phyloP scores from a whole-genome alignment of 345 rosid genomes.

The Mallotus nudiflorus region DNA sequence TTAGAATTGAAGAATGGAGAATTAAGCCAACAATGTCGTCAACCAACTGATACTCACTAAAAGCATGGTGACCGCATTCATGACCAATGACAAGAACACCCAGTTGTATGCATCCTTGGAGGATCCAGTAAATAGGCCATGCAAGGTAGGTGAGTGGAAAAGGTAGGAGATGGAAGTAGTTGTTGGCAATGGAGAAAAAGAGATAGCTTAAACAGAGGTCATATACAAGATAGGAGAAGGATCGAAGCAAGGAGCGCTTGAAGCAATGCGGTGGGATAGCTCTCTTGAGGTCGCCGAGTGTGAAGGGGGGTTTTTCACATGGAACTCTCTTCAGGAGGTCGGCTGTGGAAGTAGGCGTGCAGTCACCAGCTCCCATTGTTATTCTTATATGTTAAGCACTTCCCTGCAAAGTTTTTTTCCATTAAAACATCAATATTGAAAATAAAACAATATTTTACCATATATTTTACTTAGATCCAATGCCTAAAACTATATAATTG shows the following conservation, averaged over 20 bases:
- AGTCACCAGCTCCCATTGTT: conserved; percentile 93
- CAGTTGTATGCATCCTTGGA: conserved; percentile 73
- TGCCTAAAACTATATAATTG: no score
- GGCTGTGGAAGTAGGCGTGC: conserved; percentile 50
- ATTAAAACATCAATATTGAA: no score
- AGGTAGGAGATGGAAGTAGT: conserved; percentile 57
- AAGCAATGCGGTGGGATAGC: conserved; percentile 93
- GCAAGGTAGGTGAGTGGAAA: conserved; percentile 55
- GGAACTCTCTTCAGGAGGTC: conserved; percentile 52
- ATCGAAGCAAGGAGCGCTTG: conserved; percentile 69
- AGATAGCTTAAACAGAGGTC: conserved; percentile 58
- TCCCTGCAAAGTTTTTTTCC: no score
- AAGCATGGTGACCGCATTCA: conserved; percentile 96
- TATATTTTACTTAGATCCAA: no score
- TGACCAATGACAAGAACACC: conserved; percentile 92
- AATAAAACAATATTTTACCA: no score
- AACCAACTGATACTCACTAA: conserved; percentile 87
- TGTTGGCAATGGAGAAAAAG: conserved; percentile 58
- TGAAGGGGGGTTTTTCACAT: conserved; percentile 63
- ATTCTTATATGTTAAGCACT: no score
- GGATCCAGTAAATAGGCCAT: conserved; percentile 81
- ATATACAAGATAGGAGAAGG: conserved; percentile 63
- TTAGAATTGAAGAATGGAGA: conserved; percentile 78
- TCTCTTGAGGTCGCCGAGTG: conserved; percentile 64
- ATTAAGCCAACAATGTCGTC: conserved; percentile 80